Evolutionary conservation across 2,329 filamentous ascomycete genomes (phyloP).

Genomic region (Ascocoryne sarcoides): DNA sequence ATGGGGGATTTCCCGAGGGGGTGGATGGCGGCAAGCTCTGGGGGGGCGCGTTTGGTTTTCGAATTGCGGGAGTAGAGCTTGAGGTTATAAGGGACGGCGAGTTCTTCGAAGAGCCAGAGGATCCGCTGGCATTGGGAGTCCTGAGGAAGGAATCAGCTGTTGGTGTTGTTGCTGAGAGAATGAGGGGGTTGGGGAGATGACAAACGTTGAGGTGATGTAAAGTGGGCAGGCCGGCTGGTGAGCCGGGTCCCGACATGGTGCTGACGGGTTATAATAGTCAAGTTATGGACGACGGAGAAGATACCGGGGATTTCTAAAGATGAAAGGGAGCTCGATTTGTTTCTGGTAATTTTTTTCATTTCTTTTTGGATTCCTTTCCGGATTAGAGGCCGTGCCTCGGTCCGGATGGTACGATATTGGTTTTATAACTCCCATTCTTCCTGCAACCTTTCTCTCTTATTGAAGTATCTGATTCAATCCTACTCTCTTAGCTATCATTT

Average conservation of each 20-base stretch:
- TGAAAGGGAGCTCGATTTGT: not conserved
- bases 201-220: constrained; percentile 24
- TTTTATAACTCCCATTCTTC: too few species aligned
- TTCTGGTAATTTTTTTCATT: not conserved
- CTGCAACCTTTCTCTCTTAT: too few species aligned
- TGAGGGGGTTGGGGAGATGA: not conserved
- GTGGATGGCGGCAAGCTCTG: constrained; percentile 61
- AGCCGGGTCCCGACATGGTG: constrained; percentile 3
- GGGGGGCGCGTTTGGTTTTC: constrained; percentile 56
- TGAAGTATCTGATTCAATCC: not conserved
- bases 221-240: constrained; percentile 14
- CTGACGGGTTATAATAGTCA: not conserved
- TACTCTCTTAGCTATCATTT: not conserved
- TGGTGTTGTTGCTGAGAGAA: not conserved
- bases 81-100: constrained; percentile 66
- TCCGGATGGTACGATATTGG: too few species aligned
- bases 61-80: constrained; percentile 58
- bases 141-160: constrained; percentile 32
- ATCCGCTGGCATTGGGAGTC: constrained; percentile 60
- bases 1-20: constrained; percentile 79
- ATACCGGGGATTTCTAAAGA: not conserved
- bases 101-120: constrained; percentile 60
- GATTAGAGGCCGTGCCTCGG: too few species aligned
- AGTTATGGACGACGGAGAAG: not conserved
- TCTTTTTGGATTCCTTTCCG: not conserved